Base-by-base conservation (phyloP, 1,284 basidiomycete genomes). In the Sparassis latifolia region DNA sequence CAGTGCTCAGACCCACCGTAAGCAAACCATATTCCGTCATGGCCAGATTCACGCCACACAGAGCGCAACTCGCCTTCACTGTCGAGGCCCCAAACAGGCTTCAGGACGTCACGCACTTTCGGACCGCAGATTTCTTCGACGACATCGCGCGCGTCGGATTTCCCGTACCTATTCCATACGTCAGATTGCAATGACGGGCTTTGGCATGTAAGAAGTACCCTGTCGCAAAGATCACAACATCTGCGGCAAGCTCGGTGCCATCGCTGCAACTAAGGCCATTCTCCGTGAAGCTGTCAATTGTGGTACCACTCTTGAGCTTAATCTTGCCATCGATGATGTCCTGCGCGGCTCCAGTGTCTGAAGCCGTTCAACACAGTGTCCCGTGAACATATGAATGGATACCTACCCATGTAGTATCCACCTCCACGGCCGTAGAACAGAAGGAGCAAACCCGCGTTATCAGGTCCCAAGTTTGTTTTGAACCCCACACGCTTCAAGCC, bases 401-500 rank as follows among this genome's bases (percentile, higher is more conserved):
- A 54, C 59, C 57, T 51, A 67, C 73, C 73, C 70, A 71, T 69
- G 60, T 73, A 74, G 58, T 73, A 74, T 2, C 70, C 72, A 10
- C 71, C 72, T 4, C 62, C 72, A 37, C 66, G 65, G 42, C 62
- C 64, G 43, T 64, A 59, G 2, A 68, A 70, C 50, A 74, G 68
- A 53, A 71, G 68, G 3, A 75, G 47, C 63, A 78, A 74, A 7
- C 84, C 84, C 0, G 75, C 67, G 28, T 71, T 78, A 32, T 84
- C 75, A 5, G 72, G 70, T 6, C 85, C 85, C 2, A 69, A 58
- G 55, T 77, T 79, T 10, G 74, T 62, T 50, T 72, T 75, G 71
- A 88, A 89, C 2, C 86, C 85, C 3, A 74, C 75, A 50, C 71
- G 73, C 48, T 71, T 65, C 37, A 89, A 69, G 2, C 77, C 79